Base-by-base conservation (phyloP, 2,329 filamentous ascomycete genomes). In the Fonsecaea pugnacius region DNA sequence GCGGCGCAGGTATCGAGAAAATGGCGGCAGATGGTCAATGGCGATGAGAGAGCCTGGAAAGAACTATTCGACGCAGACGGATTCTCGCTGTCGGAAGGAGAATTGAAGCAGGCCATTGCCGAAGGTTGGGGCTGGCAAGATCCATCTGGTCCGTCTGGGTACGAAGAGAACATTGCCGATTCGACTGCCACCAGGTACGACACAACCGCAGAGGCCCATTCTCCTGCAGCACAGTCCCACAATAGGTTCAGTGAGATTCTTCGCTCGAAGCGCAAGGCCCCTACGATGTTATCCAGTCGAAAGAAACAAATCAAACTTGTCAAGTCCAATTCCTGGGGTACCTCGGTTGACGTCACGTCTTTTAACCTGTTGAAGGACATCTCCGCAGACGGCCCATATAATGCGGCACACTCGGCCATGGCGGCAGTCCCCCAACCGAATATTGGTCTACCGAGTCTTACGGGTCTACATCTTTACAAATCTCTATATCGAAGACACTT, bases 121-220 rank as follows among this genome's bases (percentile, higher is more conserved):
- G 91, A 98, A 79, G 95, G 95, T 14, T 99, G 95, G 95, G 95
- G 93, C 14, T 99, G 95, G 92, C 95, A 99, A 75, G 91, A 94
- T 73, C 91, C 93, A 0, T 85, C 87, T 61, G 90, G 90, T 0
- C 77, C 83, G 3, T 85, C 91, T 59, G 91, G 90, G 27, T 91
- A 85, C 61, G 95, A 99, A 76, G 84, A 86, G 63, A 93, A 99
- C 74, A 78, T 97, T 55, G 91, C 91, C 75, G 77, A 83, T 75
- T 67, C 81, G 78, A 70, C 67, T 12, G 64, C 74, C 36, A 38
- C 62, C 3, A 77, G 75, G 61, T 76, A 74, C 3, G 80, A 83
- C 51, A 75, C 72, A n/a, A 81, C 67, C 27, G 57, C 54, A 4
- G 62, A 67, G 18, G 52, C 60, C n/a, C 63, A 64, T 4, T 63